Base-by-base conservation (phyloP, 164 flowering plant species). In the Malania oleifera region DNA sequence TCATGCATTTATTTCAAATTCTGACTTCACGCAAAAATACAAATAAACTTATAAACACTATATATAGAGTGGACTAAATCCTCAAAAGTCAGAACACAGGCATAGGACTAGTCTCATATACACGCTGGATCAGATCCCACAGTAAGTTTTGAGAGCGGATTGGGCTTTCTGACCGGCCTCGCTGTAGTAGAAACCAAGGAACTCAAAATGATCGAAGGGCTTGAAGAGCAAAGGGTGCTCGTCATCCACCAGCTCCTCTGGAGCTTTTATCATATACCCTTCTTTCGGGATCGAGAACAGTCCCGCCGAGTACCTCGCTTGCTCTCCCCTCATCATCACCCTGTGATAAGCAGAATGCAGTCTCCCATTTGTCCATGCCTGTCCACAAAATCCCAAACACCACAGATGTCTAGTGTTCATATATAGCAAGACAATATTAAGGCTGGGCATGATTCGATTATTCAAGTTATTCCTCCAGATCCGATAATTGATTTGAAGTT, bases 351-450 rank as follows among this genome's bases (percentile, higher is more conserved):
- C 73, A n/a, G 79, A 61, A 47, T 71, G 66, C n/a, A 85, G 7
- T 34, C 83, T 46, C 0, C 83, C 86, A 60, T 85, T 82, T 44
- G 75, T 58, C 87, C 80, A 78, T 48, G 81, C 90, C 86, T 80
- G 48, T 46, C n/a, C n/a, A n/a, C n/a, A n/a, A n/a, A n/a, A n/a
- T n/a, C n/a, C n/a, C n/a, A n/a, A n/a, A n/a, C n/a, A n/a, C n/a
- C n/a, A n/a, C n/a, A n/a, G n/a, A n/a, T n/a, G n/a, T n/a, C n/a
- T n/a, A n/a, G n/a, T n/a, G n/a, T n/a, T n/a, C n/a, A n/a, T n/a
- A n/a, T n/a, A n/a, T n/a, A n/a, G n/a, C n/a, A n/a, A n/a, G n/a
- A n/a, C n/a, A n/a, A n/a, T n/a, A n/a, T n/a, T n/a, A n/a, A n/a
- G n/a, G n/a, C n/a, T n/a, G n/a, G n/a, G n/a, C n/a, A n/a, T n/a